These are phyloP conservation scores for Austropuccinia psidii DNA, from an alignment of 1,284 basidiomycete genomes.

Conservation along the genomic window DNA sequence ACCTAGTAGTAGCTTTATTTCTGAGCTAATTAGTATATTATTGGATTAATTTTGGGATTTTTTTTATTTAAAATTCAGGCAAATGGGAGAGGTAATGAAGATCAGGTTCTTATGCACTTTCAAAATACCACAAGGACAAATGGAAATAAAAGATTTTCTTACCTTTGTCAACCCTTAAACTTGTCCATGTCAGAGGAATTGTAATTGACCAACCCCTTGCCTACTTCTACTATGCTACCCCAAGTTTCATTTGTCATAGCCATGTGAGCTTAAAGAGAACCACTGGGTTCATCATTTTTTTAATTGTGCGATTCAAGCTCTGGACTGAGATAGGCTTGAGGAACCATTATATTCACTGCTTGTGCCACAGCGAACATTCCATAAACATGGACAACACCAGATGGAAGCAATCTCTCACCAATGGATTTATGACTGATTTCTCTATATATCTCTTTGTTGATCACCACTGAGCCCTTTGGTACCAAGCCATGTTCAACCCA, in stretches of 20 bases:
- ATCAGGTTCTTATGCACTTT: too few species aligned
- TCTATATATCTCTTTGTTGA: slow-evolving; percentile 78
- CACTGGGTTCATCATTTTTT: too few species aligned
- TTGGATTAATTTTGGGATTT: too few species aligned
- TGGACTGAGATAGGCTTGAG: background rate
- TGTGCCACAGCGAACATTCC: slow-evolving; percentile 90
- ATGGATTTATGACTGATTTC: slow-evolving; percentile 75
- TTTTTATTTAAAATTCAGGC: too few species aligned
- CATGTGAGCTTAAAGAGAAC: too few species aligned
- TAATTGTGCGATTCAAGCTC: too few species aligned
- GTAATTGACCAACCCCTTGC: slow-evolving; percentile 88
- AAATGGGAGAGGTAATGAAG: too few species aligned
- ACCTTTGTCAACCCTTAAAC: slow-evolving; percentile 87
- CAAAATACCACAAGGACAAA: too few species aligned
- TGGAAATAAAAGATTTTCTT: slow-evolving; percentile 42
- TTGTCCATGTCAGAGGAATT: slow-evolving; percentile 83
- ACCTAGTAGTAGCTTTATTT: too few species aligned
- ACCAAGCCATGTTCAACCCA: slow-evolving; percentile 91
- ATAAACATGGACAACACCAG: slow-evolving; percentile 75
- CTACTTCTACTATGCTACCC: slow-evolving; percentile 82
- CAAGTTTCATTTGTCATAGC: slow-evolving; percentile 50
- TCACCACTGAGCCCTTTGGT: slow-evolving; percentile 75
- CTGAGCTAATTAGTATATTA: too few species aligned
- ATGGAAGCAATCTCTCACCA: slow-evolving; percentile 81
- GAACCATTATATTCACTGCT: slow-evolving; percentile 69